Evolutionary conservation across 177 flowering plant genomes (phyloP), one percentile per base, ranked within the genome.

Genomic region (Tripterygium wilfordii): DNA sequence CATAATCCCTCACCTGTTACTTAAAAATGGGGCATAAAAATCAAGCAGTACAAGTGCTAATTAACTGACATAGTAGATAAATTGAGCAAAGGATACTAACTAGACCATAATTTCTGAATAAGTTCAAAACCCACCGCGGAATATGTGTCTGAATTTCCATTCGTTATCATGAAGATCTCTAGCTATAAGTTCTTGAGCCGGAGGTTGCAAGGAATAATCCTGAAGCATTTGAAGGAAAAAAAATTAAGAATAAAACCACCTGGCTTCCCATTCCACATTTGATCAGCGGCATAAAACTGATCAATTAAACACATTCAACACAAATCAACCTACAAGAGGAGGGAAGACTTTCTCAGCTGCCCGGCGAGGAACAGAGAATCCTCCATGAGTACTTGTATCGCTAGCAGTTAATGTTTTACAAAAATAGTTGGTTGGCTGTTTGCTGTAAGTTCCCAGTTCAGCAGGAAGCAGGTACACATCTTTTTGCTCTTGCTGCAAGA

Each of bases 141-240:
- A 82, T 30, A 82, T 82, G 59, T 82, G 88, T 56, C 79, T 75
- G 45, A 82, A 82, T 44, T 82, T 82, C 88, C 88, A 82, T 53
- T 82, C 88, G 43, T 68, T 72, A 30, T 82, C 88, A 70, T 82
- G 88, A 27, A 82, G 76, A 72, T 82, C 88, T 57, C 80, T 77
- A 2, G 88, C 88, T 65, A 82, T 75, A 25, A 82, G 77, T 55
- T 82, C 88, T 56, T 82, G 85, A 33, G 70, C 75, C 22, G 88
- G 88, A 33, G 85, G 88, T 58, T 74, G 80, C 70, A 55, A 79
- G 42, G 83, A 60, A 66, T 74, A 79, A 70, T 82, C 88, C 85
- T 82, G 72, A 19, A 37, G 38, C 19, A 38, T 19, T 27, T 8
- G 16, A n/a, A 15, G 16, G 14, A 35, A 10, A 35, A 10, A 13